phyloP scores from a whole-genome alignment of 75 land plant genomes.

The Pseudotsuga menziesii region DNA sequence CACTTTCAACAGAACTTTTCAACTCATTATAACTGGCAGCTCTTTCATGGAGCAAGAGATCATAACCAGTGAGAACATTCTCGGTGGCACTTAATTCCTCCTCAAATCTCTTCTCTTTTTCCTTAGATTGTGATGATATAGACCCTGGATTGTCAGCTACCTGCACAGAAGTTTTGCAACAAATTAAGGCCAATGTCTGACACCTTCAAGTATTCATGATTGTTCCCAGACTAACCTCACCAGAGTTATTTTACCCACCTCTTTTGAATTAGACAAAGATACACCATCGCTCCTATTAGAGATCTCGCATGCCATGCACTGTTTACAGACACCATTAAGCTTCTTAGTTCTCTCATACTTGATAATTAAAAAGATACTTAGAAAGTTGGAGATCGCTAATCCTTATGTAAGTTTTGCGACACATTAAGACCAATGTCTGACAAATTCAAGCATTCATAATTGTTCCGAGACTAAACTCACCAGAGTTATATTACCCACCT shows the following conservation, averaged over 20 bases:
- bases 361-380: neutral
- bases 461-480: neutral
- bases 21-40: neutral
- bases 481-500: neutral
- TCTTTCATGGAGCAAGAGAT: neutral
- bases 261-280: neutral
- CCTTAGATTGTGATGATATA: neutral
- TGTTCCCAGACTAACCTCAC: neutral
- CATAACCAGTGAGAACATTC: neutral
- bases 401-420: neutral
- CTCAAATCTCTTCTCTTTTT: neutral
- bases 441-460: too few species aligned
- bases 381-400: neutral
- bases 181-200: neutral
- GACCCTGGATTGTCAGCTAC: neutral
- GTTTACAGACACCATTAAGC: neutral
- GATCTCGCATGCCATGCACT: neutral
- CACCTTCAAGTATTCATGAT: neutral
- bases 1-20: neutral
- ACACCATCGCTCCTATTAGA: neutral
- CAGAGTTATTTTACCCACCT: neutral
- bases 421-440: neutral
- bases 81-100: neutral
- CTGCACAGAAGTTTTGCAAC: neutral
- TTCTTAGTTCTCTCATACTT: neutral